A percentile compares a stretch with the other conserved stretches of the same genome.
Evolutionary conservation across 768 basidiomycete genomes (phyloP).

Genomic region (Collybiopsis confluens): DNA sequence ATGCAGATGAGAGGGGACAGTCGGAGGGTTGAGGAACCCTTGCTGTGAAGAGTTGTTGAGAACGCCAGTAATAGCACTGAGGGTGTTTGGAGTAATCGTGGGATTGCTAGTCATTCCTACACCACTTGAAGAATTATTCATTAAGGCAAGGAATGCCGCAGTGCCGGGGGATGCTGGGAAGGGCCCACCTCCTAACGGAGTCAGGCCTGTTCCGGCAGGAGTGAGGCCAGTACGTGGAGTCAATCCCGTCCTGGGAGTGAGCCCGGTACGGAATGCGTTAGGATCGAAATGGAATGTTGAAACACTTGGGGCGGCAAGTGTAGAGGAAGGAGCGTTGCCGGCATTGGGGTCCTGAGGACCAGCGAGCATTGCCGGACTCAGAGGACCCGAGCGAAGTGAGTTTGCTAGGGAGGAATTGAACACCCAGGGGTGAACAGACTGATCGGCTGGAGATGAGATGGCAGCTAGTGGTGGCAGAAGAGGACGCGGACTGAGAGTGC

Average conservation of each 20-base stretch:
- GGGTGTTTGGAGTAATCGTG: conserved; percentile 70
- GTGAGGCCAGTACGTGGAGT: conserved; percentile 84
- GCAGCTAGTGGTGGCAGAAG: conserved; percentile 79
- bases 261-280: conserved; percentile 72
- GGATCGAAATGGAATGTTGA: conserved; percentile 59
- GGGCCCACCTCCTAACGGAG: conserved; percentile 73
- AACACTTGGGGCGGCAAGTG: background rate
- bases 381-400: conserved; percentile 87
- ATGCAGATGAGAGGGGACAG: conserved; percentile 36
- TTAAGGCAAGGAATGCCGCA: conserved; percentile 88
- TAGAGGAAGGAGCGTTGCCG: background rate
- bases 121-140: conserved; percentile 46
- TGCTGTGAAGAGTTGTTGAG: conserved; percentile 44
- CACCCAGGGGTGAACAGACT: conserved; percentile 55
- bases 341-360: conserved; percentile 60
- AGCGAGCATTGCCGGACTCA: conserved; percentile 94
- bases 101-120: conserved; percentile 29
- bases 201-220: conserved; percentile 64
- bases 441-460: conserved; percentile 68
- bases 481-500: conserved; percentile 40
- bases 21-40: conserved; percentile 39
- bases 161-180: conserved; percentile 90
- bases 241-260: conserved; percentile 75
- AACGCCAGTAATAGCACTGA: conserved; percentile 78
- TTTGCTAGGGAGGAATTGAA: conserved; percentile 57